phyloP scores from a whole-genome alignment of 2,329 filamentous ascomycete genomes.

The Colletotrichum lupini region DNA sequence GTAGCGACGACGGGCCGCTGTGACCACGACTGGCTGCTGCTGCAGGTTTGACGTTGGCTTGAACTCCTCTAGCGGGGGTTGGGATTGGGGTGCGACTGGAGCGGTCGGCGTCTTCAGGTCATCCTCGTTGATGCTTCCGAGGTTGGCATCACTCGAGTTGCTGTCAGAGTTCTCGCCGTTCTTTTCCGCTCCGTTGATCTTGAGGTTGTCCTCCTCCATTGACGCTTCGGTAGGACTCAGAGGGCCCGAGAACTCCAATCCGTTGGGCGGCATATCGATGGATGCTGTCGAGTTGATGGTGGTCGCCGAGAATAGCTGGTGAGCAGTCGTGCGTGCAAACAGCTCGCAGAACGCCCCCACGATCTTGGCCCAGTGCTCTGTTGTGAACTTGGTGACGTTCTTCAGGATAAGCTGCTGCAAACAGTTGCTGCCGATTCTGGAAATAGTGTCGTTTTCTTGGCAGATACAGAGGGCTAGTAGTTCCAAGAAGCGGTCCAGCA shows the following conservation, averaged over 20 bases:
- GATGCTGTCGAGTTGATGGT: slow-evolving; percentile 65
- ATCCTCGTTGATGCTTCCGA: slow-evolving; percentile 47
- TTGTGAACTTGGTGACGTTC: slow-evolving; percentile 91
- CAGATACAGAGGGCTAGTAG: slow-evolving; percentile 96
- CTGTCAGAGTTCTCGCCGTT: slow-evolving; percentile 46
- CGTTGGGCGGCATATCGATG: slow-evolving; percentile 63
- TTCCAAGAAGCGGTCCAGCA: slow-evolving; percentile 97
- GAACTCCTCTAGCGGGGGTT: slow-evolving; percentile 82
- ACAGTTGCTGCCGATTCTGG: slow-evolving; percentile 97
- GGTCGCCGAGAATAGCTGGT: slow-evolving; percentile 92
- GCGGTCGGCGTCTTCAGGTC: slow-evolving; percentile 46
- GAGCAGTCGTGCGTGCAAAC: slow-evolving; percentile 93
- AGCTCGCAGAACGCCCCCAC: slow-evolving; percentile 96
- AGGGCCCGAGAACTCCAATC: slow-evolving; percentile 60
- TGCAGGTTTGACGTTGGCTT: slow-evolving; percentile 80
- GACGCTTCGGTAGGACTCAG: slow-evolving; percentile 54
- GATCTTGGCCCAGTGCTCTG: slow-evolving; percentile 92
- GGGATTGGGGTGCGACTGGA: slow-evolving; percentile 36
- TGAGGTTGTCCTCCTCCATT: slow-evolving; percentile 67
- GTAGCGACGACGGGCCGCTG: slow-evolving; percentile 90
- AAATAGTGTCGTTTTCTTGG: slow-evolving; percentile 98
- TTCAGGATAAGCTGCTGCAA: slow-evolving; percentile 96
- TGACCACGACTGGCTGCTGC: slow-evolving; percentile 91
- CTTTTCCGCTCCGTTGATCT: slow-evolving; percentile 66
- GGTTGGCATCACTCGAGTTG: slow-evolving; percentile 45